Evolutionary conservation across 371 early-diverging fungal genomes (phyloP), one percentile per base, ranked within the genome.

Genomic region (Mucor irregularis): DNA sequence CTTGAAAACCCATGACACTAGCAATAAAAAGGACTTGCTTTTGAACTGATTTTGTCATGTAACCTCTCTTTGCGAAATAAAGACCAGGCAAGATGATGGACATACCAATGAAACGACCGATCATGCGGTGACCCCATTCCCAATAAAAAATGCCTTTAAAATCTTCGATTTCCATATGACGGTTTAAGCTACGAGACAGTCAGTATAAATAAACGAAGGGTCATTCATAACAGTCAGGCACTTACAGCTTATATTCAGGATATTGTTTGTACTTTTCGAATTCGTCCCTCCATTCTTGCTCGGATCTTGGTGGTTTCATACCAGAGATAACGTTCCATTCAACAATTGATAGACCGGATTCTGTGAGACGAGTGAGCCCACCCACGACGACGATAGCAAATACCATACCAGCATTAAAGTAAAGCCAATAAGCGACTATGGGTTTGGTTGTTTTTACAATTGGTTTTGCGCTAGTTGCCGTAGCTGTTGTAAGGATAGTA

Each of bases 181-280:
- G 89, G 71, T 97, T 94, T 62, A 94, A 72, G 47, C 91, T 92
- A 67, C 7, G 7, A 38, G 14, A 13, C 3, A 38, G 2, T 4
- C n/a, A 11, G 21, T 3, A 16, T n/a, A n/a, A n/a, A n/a, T n/a
- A n/a, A n/a, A n/a, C n/a, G n/a, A n/a, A n/a, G n/a, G n/a, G n/a
- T 9, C 11, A 21, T 16, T 7, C 24, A 39, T 25, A 17, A 25
- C 17, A 22, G 13, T 17, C n/a, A n/a, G n/a, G n/a, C n/a, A 52
- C 85, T 65, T 83, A 89, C 88, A 92, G 71, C 72, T 94, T 90
- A 71, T 93, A 97, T 71, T 97, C 98, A 22, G 98, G 98, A 63
- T 86, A 94, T 76, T 91, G 90, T 68, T 96, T 94, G 85, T 98
- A 98, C 78, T 97, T 97, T 65, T 89, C 89, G 80, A 97, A 97